phyloP scores from a whole-genome alignment of 192 early-diverging fungal species.

The Pilobolus umbonatus region DNA sequence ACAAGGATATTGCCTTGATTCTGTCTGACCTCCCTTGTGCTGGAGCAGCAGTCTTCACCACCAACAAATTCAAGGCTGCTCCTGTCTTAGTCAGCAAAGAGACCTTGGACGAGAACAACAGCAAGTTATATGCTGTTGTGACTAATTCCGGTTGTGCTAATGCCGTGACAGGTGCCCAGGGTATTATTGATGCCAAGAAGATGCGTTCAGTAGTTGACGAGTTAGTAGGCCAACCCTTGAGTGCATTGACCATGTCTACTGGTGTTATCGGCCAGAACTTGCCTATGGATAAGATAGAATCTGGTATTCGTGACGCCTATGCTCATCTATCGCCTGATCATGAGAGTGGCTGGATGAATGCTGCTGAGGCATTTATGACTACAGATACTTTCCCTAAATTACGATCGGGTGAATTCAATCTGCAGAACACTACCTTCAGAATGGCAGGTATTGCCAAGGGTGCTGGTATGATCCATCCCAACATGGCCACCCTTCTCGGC shows the following conservation, averaged over 20 bases:
- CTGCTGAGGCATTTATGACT: slow-evolving; percentile 90
- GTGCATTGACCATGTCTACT: slow-evolving; percentile 87
- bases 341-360: slow-evolving; percentile 67
- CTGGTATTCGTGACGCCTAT: slow-evolving; percentile 55
- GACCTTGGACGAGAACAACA: slow-evolving; percentile 48
- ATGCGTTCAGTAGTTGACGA: slow-evolving; percentile 60
- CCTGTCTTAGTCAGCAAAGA: slow-evolving; percentile 74
- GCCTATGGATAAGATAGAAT: slow-evolving; percentile 74
- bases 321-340: slow-evolving; percentile 45
- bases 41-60: slow-evolving; percentile 89
- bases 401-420: slow-evolving; percentile 48
- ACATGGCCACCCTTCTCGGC: slow-evolving; percentile 94
- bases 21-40: slow-evolving; percentile 65
- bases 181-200: slow-evolving; percentile 68
- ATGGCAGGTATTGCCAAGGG: slow-evolving; percentile 96
- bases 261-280: slow-evolving; percentile 94
- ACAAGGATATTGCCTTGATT: slow-evolving; percentile 79
- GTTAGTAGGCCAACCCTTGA: slow-evolving; percentile 38
- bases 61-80: slow-evolving; percentile 87
- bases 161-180: slow-evolving; percentile 87
- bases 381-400: slow-evolving; percentile 98
- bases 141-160: slow-evolving; percentile 95
- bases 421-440: slow-evolving; percentile 51
- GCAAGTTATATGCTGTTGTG: slow-evolving; percentile 50
- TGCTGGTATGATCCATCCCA: slow-evolving; percentile 98